Conservation (phyloP, 768 basidiomycete species). For the Suillus placidus region DNA sequence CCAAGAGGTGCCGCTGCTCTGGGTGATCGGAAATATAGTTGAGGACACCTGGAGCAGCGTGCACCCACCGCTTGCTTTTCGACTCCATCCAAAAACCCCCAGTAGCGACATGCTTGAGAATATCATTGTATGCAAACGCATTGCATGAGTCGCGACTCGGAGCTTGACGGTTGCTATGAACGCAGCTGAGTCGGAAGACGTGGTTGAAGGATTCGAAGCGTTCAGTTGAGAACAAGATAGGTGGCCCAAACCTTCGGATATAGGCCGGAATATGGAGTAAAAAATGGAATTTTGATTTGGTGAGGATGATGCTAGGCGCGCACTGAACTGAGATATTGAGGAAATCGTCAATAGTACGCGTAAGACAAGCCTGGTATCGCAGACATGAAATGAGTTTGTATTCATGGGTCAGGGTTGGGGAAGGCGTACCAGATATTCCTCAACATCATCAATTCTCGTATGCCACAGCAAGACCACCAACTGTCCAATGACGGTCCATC, state of each 20-base stretch:
- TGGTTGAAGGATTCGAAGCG: constrained; percentile 32
- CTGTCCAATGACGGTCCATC: too few species aligned
- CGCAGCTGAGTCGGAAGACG: constrained; percentile 25
- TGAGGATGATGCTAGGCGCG: constrained; percentile 28
- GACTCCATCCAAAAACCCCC: constrained; percentile 22
- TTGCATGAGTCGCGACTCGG: constrained; percentile 28
- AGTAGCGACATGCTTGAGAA: constrained; percentile 19
- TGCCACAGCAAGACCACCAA: too few species aligned
- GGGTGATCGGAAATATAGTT: constrained; percentile 11
- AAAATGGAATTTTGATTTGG: constrained; percentile 37
- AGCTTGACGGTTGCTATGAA: constrained; percentile 36
- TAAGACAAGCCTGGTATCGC: constrained; percentile 12
- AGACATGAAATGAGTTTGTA: background rate
- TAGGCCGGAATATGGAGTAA: constrained; percentile 30
- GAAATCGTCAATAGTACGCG: constrained; percentile 27
- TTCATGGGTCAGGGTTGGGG: background rate
- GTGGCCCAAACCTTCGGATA: constrained; percentile 32
- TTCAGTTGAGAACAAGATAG: constrained; percentile 33
- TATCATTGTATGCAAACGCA: constrained; percentile 14
- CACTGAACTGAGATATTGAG: constrained; percentile 17
- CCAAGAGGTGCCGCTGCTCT: constrained; percentile 10
- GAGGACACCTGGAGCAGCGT: constrained; percentile 4
- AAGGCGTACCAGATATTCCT: too few species aligned
- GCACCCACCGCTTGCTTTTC: constrained; percentile 1
- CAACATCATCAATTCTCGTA: too few species aligned